Evolutionary conservation across 1,284 basidiomycete species (phyloP), one percentile per base, ranked within the genome.

Genomic region (Caloboletus firmus): DNA sequence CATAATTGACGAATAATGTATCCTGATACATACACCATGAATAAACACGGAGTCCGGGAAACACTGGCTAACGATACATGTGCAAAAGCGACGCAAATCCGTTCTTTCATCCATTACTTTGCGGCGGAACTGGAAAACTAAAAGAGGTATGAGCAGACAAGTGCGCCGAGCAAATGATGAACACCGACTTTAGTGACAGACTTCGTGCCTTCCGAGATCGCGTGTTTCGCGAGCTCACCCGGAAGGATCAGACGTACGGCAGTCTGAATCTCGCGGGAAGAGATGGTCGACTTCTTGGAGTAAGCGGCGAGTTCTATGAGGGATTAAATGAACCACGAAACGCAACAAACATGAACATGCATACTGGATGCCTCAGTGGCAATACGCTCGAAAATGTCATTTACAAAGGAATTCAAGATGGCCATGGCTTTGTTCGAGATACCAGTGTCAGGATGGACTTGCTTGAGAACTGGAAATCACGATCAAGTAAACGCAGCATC

Each of bases 371-470:
- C 87, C 72, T 91, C 89, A 11, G 80, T 76, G 31, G 89, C 87
- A 63, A 90, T 87, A 47, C 86, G 83, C 75, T 89, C 86, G 59
- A 89, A 90, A 67, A 90, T 88, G 45, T 87, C 85, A 57, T 84
- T 84, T 58, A 87, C 84, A 66, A 87, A 87, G 9, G 85, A 87
- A 76, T 89, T 89, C 57, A 90, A 71, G 65, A 90, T 89, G 54
- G 83, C 79, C 87, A 90, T 90, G 46, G 86, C 87, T 79, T 90
- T 90, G 81, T 88, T 89, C 54, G 83, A 79, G 67, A 89, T 88
- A 80, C 88, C 87, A 55, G 86, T 89, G 63, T 90, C 88, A 61
- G 88, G 88, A 75, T 90, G 87, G 49, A 90, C 88, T 68, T 86
- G 84, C 71, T 83, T 85, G 54, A 85, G 73, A 49, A 85, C 84